Evolutionary conservation across 148 eudicot genomes (phyloP).

Genomic region (Chenopodium suecicum): DNA sequence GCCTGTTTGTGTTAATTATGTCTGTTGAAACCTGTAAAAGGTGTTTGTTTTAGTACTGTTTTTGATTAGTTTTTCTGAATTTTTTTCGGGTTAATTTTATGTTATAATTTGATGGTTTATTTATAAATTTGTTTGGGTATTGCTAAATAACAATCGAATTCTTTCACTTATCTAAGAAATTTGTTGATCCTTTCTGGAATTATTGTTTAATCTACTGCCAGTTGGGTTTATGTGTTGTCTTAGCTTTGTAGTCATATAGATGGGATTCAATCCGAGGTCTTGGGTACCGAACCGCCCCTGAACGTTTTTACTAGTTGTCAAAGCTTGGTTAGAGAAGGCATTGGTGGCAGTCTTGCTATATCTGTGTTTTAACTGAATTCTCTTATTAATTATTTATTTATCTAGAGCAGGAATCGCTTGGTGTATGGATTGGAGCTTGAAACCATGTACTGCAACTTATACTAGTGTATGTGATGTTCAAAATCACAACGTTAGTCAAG

Average conservation of each 20-base stretch:
- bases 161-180: neutral
- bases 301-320: no score
- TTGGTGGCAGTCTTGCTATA: slow-evolving; percentile 95
- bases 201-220: neutral
- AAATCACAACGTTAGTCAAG: no score
- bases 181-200: neutral
- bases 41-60: neutral
- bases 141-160: neutral
- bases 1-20: neutral
- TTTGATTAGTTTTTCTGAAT: neutral
- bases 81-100: neutral
- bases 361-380: slow-evolving; percentile 29
- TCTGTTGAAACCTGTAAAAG: neutral
- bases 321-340: slow-evolving; percentile 28
- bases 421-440: neutral
- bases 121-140: neutral
- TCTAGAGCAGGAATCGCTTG: neutral
- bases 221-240: neutral
- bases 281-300: neutral
- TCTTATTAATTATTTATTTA: no score
- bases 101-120: neutral
- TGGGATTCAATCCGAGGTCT: neutral
- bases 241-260: neutral
- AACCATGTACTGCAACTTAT: no score
- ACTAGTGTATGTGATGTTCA: no score